A percentile compares a stretch with the other conserved stretches of the same genome.
phyloP scores from a whole-genome alignment of 371 early-diverging fungal species.

The Haplosporangium sp. region DNA sequence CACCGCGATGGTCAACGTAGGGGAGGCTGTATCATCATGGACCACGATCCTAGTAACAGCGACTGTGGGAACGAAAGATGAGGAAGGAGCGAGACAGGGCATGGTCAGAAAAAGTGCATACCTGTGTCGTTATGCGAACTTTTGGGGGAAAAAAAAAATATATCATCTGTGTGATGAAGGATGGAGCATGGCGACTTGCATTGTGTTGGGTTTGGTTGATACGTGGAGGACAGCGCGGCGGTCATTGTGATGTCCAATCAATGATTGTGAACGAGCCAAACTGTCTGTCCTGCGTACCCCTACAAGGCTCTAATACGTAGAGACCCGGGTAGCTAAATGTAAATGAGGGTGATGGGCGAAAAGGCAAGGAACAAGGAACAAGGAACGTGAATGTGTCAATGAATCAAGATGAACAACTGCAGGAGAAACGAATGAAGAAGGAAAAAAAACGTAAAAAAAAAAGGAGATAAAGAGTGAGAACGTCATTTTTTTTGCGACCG shows the following conservation, averaged over 20 bases:
- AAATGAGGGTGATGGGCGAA: neutral
- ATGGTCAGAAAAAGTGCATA: neutral
- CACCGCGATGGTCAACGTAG: constrained; percentile 9
- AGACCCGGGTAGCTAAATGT: neutral
- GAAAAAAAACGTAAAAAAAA: neutral
- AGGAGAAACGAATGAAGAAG: neutral
- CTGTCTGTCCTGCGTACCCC: neutral
- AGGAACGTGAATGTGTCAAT: neutral
- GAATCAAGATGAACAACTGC: constrained; percentile 3
- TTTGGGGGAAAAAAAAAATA: neutral
- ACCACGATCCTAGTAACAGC: constrained; percentile 19
- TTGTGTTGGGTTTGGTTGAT: constrained; percentile 15
- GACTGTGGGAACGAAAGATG: constrained; percentile 11
- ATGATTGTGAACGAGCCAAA: neutral
- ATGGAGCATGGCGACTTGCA: constrained; percentile 8
- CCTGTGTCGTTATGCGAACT: neutral
- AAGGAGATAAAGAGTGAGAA: neutral
- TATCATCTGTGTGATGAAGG: neutral
- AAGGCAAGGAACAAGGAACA: neutral
- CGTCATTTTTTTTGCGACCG: neutral
- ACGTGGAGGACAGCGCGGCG: constrained; percentile 6
- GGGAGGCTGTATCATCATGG: constrained; percentile 17
- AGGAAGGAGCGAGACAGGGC: neutral
- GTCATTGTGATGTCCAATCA: neutral
- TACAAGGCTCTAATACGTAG: neutral